Percentiles rank a stretch among this genome's conserved stretches.
Evolutionary conservation across 1,139 yeast genomes (phyloP).

Genomic region (Oligophagozyma castellii): DNA sequence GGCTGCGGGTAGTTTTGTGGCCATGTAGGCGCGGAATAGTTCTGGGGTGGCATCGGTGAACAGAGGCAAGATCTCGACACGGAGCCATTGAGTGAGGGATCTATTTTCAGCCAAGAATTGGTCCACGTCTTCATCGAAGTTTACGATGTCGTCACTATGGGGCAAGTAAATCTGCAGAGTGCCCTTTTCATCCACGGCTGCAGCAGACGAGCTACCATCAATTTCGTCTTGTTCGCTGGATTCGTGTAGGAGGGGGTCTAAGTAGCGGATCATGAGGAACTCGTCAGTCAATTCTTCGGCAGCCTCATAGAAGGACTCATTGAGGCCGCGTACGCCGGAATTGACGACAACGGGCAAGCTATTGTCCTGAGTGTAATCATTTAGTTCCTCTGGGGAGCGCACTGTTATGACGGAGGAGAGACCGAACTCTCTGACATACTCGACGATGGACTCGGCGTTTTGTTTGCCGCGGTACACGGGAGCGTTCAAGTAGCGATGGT

Average conservation of each 20-base stretch:
- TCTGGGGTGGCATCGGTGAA: conserved; percentile 82
- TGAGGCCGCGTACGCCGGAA: conserved; percentile 13
- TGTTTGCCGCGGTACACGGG: conserved; percentile 73
- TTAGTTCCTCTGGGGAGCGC: conserved; percentile 38
- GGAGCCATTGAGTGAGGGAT: conserved; percentile 6
- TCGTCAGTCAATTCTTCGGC: conserved; percentile 15
- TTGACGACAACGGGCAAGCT: conserved; percentile 14
- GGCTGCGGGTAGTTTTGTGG: conserved; percentile 63
- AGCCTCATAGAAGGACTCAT: conserved; percentile 15
- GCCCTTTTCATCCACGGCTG: conserved; percentile 1
- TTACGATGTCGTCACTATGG: background rate
- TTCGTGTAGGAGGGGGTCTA: too few relatives aligned
- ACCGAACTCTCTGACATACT: conserved; percentile 72
- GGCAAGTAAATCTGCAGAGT: conserved; percentile 5
- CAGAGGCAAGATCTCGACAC: conserved; percentile 43
- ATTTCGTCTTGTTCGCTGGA: conserved; percentile 4
- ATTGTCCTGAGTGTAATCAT: conserved; percentile 18
- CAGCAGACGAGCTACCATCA: conserved; percentile 4
- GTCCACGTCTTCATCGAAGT: conserved; percentile 2
- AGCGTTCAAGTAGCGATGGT: conserved; percentile 32
- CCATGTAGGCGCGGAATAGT: conserved; percentile 65
- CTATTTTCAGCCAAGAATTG: conserved; percentile 1
- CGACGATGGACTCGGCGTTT: conserved; percentile 58
- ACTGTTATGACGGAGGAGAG: conserved; percentile 61
- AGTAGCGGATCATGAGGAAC: conserved; percentile 8